phyloP scores from a whole-genome alignment of 2,329 filamentous ascomycete genomes.

The Ceratocystis colombiana region DNA sequence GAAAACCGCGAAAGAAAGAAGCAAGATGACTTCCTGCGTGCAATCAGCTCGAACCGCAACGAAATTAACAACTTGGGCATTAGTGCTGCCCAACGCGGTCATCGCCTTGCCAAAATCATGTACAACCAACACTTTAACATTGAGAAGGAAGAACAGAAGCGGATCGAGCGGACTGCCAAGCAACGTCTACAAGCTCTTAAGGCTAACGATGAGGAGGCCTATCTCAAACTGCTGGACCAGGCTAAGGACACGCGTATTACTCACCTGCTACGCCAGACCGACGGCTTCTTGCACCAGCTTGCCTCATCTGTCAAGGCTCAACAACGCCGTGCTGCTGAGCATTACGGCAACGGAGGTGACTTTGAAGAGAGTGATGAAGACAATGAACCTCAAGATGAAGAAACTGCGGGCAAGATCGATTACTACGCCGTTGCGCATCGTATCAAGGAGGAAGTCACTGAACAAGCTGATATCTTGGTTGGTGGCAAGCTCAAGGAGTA shows the following conservation, averaged over 20 bases:
- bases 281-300: conserved; percentile 92
- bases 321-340: conserved; percentile 70
- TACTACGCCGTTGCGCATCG: conserved; percentile 98
- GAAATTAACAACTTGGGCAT: conserved; percentile 62
- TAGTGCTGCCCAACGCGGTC: conserved; percentile 60
- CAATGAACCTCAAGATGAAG: conserved; percentile 57
- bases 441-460: conserved; percentile 80
- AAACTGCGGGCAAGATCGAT: conserved; percentile 73
- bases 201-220: conserved; percentile 98
- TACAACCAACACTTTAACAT: conserved; percentile 84
- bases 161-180: conserved; percentile 93
- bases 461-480: conserved; percentile 75
- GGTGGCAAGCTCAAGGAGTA: conserved; percentile 94
- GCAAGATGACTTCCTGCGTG: conserved; percentile 80
- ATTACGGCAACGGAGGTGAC: conserved; percentile 66
- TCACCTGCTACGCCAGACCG: conserved; percentile 89
- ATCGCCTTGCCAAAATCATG: conserved; percentile 87
- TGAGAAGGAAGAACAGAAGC: conserved; percentile 98
- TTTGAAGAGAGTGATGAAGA: conserved; percentile 48
- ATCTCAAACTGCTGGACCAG: conserved; percentile 93
- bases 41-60: conserved; percentile 69
- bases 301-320: conserved; percentile 90
- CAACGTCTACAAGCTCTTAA: conserved; percentile 98
- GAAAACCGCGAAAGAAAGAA: conserved; percentile 97
- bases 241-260: conserved; percentile 99